Evolutionary conservation across 2,329 filamentous ascomycete species (phyloP).

Genomic region (Parasarocladium wereldwijsianum): DNA sequence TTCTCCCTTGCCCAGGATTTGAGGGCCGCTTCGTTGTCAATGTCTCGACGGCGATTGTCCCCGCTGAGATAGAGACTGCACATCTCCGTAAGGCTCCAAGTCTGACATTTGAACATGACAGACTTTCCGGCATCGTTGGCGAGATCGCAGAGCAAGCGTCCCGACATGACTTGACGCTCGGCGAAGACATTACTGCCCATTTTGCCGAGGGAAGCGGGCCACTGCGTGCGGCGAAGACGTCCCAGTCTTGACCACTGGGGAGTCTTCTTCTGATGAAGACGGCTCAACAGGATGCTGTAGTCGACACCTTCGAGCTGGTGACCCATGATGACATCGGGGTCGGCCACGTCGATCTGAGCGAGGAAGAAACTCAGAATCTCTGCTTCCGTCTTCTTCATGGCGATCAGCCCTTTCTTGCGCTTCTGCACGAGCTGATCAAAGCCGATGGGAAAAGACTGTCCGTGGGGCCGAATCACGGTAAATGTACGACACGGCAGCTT

Average conservation of each 20-base stretch:
- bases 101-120: slow-evolving; percentile 91
- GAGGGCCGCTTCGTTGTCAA: slow-evolving; percentile 78
- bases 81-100: slow-evolving; percentile 97
- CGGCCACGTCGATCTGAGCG: slow-evolving; percentile 71
- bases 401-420: slow-evolving; percentile 60
- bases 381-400: slow-evolving; percentile 68
- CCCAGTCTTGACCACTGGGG: slow-evolving; percentile 92
- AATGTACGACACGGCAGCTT: slow-evolving; percentile 82
- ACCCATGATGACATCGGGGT: slow-evolving; percentile 87
- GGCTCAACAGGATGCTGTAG: slow-evolving; percentile 77
- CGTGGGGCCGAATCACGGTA: slow-evolving; percentile 74
- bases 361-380: slow-evolving; percentile 81
- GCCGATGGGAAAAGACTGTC: slow-evolving; percentile 63
- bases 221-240: slow-evolving; percentile 65
- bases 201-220: slow-evolving; percentile 78
- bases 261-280: slow-evolving; percentile 79
- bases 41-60: slow-evolving; percentile 58
- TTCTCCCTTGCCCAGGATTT: slow-evolving; percentile 69
- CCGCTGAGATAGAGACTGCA: slow-evolving; percentile 74
- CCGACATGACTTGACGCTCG: slow-evolving; percentile 78
- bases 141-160: slow-evolving; percentile 81
- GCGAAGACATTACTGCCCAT: slow-evolving; percentile 83
- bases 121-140: slow-evolving; percentile 96
- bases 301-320: slow-evolving; percentile 97
- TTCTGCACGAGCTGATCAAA: slow-evolving; percentile 65